A percentile compares a stretch with the other conserved stretches of the same genome.
Evolutionary conservation across 1,139 yeast genomes (phyloP).

Genomic region (Yamadazyma jaroonii): DNA sequence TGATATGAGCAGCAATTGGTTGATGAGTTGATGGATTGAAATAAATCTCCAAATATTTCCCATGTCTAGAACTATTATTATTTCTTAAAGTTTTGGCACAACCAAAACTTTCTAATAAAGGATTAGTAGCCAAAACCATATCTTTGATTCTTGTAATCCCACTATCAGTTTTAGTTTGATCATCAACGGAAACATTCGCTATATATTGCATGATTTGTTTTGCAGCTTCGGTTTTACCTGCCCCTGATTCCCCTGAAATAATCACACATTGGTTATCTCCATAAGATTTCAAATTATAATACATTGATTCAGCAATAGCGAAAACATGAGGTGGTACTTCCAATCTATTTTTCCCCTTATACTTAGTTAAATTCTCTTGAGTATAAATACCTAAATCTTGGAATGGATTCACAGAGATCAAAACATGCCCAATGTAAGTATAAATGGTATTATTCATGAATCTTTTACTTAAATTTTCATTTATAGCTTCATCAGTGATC

Average conservation of each 20-base stretch:
- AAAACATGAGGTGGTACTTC: slow-evolving; percentile 99
- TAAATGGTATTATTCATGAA: slow-evolving; percentile 89
- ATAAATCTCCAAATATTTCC: slow-evolving; percentile 90
- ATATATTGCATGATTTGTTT: slow-evolving; percentile 98
- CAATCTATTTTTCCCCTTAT: slow-evolving; percentile 87
- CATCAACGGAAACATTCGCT: slow-evolving; percentile 68
- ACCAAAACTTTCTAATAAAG: slow-evolving; percentile 93
- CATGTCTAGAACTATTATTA: slow-evolving; percentile 96
- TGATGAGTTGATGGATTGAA: slow-evolving; percentile 73
- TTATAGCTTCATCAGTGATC: slow-evolving; percentile 89
- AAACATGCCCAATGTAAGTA: slow-evolving; percentile 82
- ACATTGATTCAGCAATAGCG: slow-evolving; percentile 97
- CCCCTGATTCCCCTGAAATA: slow-evolving; percentile 98
- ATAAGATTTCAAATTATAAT: slow-evolving; percentile 90
- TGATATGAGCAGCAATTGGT: slow-evolving; percentile 94
- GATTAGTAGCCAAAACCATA: slow-evolving; percentile 97
- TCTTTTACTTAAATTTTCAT: slow-evolving; percentile 85
- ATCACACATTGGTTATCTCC: slow-evolving; percentile 97
- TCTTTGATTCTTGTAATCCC: slow-evolving; percentile 85
- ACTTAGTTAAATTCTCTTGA: slow-evolving; percentile 65
- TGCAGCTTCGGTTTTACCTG: slow-evolving; percentile 99
- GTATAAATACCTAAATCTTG: slow-evolving; percentile 95
- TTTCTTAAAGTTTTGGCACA: slow-evolving; percentile 97
- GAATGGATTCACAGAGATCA: slow-evolving; percentile 96
- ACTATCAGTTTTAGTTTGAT: slow-evolving; percentile 38